Conservation (phyloP, 352 stramenopile species). For the Aphanomyces stellatus region DNA sequence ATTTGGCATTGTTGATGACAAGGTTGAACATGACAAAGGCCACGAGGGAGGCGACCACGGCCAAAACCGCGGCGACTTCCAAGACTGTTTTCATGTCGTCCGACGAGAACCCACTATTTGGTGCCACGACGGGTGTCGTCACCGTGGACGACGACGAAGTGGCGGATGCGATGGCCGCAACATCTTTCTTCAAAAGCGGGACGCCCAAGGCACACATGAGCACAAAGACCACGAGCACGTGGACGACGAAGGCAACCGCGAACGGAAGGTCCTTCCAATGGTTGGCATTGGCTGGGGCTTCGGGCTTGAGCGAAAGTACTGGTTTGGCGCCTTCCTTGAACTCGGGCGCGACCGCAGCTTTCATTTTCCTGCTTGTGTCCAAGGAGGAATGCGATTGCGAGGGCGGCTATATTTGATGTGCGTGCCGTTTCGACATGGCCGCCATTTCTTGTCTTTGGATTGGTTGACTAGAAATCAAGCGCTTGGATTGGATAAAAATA, state of each 20-base stretch:
- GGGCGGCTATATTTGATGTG: no score
- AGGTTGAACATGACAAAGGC: background rate
- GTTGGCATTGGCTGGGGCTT: background rate
- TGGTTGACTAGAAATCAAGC: background rate
- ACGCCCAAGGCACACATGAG: background rate
- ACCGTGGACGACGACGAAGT: background rate
- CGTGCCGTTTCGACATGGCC: no score
- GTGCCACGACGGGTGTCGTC: background rate
- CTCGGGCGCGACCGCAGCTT: no score
- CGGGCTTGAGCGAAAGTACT: no score
- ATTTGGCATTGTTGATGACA: background rate
- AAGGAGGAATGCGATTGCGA: no score
- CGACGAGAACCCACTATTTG: background rate
- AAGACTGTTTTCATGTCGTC: background rate
- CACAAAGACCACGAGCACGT: background rate
- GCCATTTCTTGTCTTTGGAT: no score
- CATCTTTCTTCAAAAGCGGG: background rate
- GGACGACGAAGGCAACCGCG: slow-evolving; percentile 2
- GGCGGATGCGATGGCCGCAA: background rate
- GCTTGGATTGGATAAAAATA: background rate
- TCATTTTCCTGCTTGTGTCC: no score
- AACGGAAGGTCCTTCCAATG: slow-evolving; percentile 7
- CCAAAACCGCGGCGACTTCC: background rate
- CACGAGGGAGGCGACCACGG: background rate
- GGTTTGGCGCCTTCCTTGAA: no score